A percentile compares a stretch with the other conserved stretches of the same genome.
Conservation (phyloP, 2,329 filamentous ascomycete genomes). For the Aspergillus sp. region DNA sequence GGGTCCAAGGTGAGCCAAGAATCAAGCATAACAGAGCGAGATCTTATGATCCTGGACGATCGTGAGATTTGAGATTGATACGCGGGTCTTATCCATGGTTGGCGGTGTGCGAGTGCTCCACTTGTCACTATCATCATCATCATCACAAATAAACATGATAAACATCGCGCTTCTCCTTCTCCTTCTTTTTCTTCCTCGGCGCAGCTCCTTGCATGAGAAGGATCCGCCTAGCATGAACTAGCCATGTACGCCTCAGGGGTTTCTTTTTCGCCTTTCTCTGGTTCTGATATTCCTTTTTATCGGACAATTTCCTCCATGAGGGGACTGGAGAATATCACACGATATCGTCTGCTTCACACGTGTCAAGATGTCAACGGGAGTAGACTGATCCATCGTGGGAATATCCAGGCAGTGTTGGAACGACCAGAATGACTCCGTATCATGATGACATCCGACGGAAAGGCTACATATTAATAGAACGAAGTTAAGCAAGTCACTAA, state of each 20-base stretch:
- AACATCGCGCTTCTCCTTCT: no score
- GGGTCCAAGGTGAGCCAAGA: no score
- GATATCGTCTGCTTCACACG: not conserved
- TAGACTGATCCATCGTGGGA: not conserved
- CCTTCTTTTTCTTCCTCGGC: no score
- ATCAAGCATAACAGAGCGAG: no score
- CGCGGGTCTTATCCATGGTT: conserved; percentile 8
- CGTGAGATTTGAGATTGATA: conserved; percentile 1
- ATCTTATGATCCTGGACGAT: not conserved
- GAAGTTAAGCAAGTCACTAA: not conserved
- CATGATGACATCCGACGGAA: not conserved
- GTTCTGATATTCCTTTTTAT: not conserved
- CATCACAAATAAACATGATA: no score
- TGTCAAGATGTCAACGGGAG: not conserved
- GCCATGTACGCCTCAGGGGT: not conserved
- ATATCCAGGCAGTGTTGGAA: no score
- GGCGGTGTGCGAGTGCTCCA: conserved; percentile 7
- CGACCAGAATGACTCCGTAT: no score
- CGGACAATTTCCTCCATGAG: conserved; percentile 1
- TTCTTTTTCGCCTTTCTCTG: not conserved
- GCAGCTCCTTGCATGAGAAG: not conserved
- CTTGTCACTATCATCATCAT: not conserved
- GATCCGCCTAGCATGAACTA: not conserved
- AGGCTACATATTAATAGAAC: not conserved
- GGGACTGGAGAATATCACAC: not conserved